Base-by-base conservation (phyloP, 805 yeast genomes). In the Nakazawaea holstii region DNA sequence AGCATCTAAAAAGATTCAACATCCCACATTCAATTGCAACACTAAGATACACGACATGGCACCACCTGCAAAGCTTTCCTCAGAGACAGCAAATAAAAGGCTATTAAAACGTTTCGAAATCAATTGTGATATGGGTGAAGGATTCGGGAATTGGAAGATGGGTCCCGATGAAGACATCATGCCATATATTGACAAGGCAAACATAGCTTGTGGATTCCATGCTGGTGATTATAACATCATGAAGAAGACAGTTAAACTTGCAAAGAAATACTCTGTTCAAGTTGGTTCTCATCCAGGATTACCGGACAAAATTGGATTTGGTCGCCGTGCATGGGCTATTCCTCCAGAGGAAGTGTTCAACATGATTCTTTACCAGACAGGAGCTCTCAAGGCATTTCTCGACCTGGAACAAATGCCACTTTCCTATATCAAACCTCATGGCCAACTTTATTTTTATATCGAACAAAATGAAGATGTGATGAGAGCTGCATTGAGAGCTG, bases 191-290 rank as follows among this genome's bases (percentile, higher is more conserved):
- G 69, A 67, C 51, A 57, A 60, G 7, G 73, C 73, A 7, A 68
- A 68, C 47, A 53, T 68, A 46, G 73, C 73, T 8, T 68, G 73
- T 54, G 73, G 73, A 4, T 67, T 63, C 41, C 73, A 68, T 52
- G 73, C 70, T 32, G 71, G 72, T 14, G 72, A 68, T 51, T 64
- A 60, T 43, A 61, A 56, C 32, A 66, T 60, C 32, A 68, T 68
- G 73, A 49, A 54, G 17, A 48, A 59, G 26, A 68, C 66, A 46
- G 68, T 68, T 7, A 48, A 53, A 39, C 48, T 64, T 37, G 72
- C 72, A 1, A 67, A 68, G 42, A 54, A 61, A 36, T 52, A 62
- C 51, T 53, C 55, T 36, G 72, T 68, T 24, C 59, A 59, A 47
- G 65, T 65, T 30, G 72, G 72, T 1, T 65, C 72, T 3, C 73